Evolutionary conservation across 441 rosid genomes (phyloP), one percentile per base, ranked within the genome.

Genomic region (Mallotus japonicus): DNA sequence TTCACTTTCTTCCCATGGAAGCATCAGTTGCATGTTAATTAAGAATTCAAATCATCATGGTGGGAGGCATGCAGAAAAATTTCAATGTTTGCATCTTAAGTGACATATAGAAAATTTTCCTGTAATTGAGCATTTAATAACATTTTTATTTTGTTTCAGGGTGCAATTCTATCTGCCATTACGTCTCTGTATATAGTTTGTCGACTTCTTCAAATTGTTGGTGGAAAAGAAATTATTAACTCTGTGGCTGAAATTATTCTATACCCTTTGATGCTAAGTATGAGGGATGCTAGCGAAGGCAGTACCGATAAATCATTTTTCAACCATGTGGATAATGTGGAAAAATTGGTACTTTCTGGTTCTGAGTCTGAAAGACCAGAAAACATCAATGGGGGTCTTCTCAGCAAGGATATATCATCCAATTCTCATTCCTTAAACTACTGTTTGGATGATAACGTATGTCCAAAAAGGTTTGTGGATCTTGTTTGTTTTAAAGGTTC

Each of bases 121-220:
- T 34, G 8, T 28, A 54, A 34, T 51, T 3, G n/a, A n/a, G 10
- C 6, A 15, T 46, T 51, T 42, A 61, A 47, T 73, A 66, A 24
- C 57, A 15, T 73, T 65, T 56, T 50, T 28, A 65, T 72, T 70
- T 62, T 49, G 17, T 76, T 77, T 65, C 86, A 88, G 96, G 96
- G 78, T 63, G 80, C 75, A 71, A 78, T 77, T 71, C 67, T 83
- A 62, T 88, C 93, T 69, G 77, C 80, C 28, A 75, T 83, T 65
- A 85, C 87, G 65, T 87, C 93, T 83, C 72, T 88, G 73, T 88
- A 85, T 75, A 54, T 86, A 58, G 77, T 90, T 76, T 81, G 88
- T 79, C 87, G 76, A 60, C 78, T 87, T 80, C 78, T 88, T 80
- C 91, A 86, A 85, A 86, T 87, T 66, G 80, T 88, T 77, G 91